Evolutionary conservation across 306 rosid genomes (phyloP).

Genomic region (Prunus campanulata): DNA sequence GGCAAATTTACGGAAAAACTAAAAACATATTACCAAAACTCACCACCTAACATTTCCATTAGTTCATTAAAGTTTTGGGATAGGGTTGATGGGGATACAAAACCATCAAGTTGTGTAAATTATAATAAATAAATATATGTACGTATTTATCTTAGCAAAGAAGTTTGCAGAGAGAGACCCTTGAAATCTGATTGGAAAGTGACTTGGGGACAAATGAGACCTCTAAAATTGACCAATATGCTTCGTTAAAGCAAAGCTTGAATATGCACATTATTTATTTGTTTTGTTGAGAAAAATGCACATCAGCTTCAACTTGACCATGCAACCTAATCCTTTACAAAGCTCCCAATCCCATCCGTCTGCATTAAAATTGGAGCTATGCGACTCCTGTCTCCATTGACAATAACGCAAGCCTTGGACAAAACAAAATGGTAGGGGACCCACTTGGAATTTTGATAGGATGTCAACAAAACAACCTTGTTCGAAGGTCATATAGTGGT

Average conservation of each 20-base stretch:
- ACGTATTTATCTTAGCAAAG: not conserved
- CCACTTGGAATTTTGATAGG: not conserved
- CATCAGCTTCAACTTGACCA: not conserved
- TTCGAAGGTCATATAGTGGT: not conserved
- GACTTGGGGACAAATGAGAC: not conserved
- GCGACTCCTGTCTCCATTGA: not conserved
- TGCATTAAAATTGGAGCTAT: not conserved
- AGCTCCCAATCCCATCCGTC: not conserved
- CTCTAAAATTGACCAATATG: conserved; percentile 9
- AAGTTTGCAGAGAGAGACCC: not conserved
- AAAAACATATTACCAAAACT: too few species aligned
- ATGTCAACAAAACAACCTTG: not conserved
- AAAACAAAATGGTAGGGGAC: not conserved
- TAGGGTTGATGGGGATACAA: not conserved
- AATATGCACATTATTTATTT: not conserved
- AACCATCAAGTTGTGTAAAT: not conserved
- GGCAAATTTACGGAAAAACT: fast-evolving
- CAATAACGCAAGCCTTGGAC: not conserved
- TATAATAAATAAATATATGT: too few species aligned
- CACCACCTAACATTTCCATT: not conserved
- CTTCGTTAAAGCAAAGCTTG: not conserved
- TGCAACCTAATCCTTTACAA: not conserved
- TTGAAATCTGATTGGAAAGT: not conserved
- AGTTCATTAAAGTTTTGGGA: not conserved
- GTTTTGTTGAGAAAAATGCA: not conserved